These are phyloP conservation scores for Phytophthora podocarpi DNA, from an alignment of 352 stramenopile genomes.

Conservation along the genomic window DNA sequence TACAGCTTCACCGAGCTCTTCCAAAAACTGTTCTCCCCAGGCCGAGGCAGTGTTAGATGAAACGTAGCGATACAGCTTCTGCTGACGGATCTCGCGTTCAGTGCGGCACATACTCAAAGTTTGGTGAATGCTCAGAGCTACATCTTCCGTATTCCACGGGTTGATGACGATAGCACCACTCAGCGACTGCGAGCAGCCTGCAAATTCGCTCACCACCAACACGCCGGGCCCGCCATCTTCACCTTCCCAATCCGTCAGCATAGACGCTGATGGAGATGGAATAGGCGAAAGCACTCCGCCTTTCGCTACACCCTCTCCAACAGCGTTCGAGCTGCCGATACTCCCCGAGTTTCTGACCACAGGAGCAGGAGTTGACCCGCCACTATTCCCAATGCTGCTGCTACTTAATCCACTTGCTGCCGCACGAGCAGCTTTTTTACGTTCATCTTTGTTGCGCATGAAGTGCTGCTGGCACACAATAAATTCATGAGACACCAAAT, in stretches of 20 bases:
- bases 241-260: slow-evolving; percentile 78
- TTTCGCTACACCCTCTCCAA: slow-evolving; percentile 1
- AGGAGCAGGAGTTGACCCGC: neutral
- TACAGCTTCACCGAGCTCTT: slow-evolving; percentile 66
- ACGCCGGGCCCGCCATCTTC: slow-evolving; percentile 85
- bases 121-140: slow-evolving; percentile 82
- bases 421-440: slow-evolving; percentile 50
- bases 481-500: slow-evolving; percentile 91
- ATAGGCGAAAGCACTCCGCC: slow-evolving; percentile 27
- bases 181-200: slow-evolving; percentile 86
- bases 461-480: slow-evolving; percentile 89
- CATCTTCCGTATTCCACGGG: slow-evolving; percentile 87
- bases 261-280: slow-evolving; percentile 31
- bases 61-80: slow-evolving; percentile 91
- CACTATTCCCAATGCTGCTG: slow-evolving; percentile 1
- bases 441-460: slow-evolving; percentile 77
- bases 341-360: neutral
- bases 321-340: neutral
- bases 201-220: slow-evolving; percentile 90
- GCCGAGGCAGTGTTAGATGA: slow-evolving; percentile 82
- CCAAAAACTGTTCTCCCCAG: slow-evolving; percentile 86
- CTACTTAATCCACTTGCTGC: slow-evolving; percentile 13
- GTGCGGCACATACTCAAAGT: slow-evolving; percentile 84
- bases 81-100: slow-evolving; percentile 86
- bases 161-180: slow-evolving; percentile 89